Conservation (phyloP, 1,284 basidiomycete species). For the Heterobasidion annosum region DNA sequence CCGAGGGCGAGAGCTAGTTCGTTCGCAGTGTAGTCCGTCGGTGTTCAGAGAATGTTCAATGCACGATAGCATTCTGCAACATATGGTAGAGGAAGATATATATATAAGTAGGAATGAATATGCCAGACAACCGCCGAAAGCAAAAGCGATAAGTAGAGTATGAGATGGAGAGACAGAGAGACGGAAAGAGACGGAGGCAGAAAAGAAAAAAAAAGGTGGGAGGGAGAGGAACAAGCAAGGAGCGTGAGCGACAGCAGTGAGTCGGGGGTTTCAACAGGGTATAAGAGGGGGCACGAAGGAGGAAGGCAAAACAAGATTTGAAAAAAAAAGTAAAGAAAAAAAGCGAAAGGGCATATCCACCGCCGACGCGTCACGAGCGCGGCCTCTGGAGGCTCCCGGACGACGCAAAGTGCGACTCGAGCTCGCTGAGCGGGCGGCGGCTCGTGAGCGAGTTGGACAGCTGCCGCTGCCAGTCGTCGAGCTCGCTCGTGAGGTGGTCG, state of each 20-base stretch:
- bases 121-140: conserved; percentile 8
- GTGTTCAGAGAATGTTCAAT: background rate
- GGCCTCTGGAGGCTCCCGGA: conserved; percentile 50
- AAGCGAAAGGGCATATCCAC: background rate
- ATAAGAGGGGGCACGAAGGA: conserved; percentile 2
- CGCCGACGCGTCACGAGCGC: conserved; percentile 41
- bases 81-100: conserved; percentile 5
- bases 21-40: background rate
- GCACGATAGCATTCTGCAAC: background rate
- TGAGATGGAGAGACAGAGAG: conserved; percentile 5
- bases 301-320: background rate
- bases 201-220: background rate
- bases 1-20: background rate
- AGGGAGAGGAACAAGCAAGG: conserved; percentile 1
- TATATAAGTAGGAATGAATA: conserved; percentile 8
- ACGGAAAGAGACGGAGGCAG: conserved; percentile 1
- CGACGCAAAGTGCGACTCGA: conserved; percentile 40
- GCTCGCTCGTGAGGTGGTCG: conserved; percentile 64
- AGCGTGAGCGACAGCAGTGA: conserved; percentile 15
- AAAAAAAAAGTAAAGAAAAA: background rate
- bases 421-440: conserved; percentile 61
- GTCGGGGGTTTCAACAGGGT: conserved; percentile 17
- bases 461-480: conserved; percentile 79
- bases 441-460: conserved; percentile 67
- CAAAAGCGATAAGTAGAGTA: conserved; percentile 9